These are phyloP conservation scores for Pterocarpus macrocarpus DNA, from an alignment of 306 rosid species.

Conservation along the genomic window DNA sequence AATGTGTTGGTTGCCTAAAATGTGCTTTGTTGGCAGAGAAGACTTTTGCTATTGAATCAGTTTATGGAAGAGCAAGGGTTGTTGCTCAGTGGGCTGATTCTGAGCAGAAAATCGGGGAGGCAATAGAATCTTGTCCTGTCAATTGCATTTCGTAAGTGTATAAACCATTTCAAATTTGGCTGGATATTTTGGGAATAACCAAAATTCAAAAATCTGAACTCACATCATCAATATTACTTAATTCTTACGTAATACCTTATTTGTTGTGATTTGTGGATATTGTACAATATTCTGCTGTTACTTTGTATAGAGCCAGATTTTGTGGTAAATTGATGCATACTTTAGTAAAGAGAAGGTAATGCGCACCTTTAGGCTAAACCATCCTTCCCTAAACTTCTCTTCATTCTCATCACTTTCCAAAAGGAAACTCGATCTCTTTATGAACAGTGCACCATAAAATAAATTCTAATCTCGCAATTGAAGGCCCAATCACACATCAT, in stretches of 20 bases:
- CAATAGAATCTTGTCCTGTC: constrained; percentile 86
- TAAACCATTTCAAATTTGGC: neutral
- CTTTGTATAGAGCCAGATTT: constrained; percentile 15
- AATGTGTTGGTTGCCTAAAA: constrained; percentile 91
- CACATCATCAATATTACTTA: neutral
- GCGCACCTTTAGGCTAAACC: neutral
- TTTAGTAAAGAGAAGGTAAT: neutral
- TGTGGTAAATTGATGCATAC: neutral
- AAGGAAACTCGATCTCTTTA: neutral
- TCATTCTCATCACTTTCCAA: neutral
- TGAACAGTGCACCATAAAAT: neutral
- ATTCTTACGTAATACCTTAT: neutral
- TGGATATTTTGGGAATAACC: neutral
- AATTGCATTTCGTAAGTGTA: constrained; percentile 93
- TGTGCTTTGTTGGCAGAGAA: constrained; percentile 89
- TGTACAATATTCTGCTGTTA: neutral
- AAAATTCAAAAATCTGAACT: neutral
- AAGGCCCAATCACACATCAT: neutral
- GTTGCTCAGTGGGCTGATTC: constrained; percentile 97
- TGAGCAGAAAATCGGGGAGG: constrained; percentile 72
- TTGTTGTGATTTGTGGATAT: constrained; percentile 8
- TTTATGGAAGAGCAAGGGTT: constrained; percentile 94
- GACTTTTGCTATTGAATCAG: constrained; percentile 93
- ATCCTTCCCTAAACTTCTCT: neutral
- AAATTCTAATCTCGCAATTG: constrained; percentile 6